Evolutionary conservation across 2,329 filamentous ascomycete genomes (phyloP), one percentile per base, ranked within the genome.

Genomic region (Talaromyces sp.): DNA sequence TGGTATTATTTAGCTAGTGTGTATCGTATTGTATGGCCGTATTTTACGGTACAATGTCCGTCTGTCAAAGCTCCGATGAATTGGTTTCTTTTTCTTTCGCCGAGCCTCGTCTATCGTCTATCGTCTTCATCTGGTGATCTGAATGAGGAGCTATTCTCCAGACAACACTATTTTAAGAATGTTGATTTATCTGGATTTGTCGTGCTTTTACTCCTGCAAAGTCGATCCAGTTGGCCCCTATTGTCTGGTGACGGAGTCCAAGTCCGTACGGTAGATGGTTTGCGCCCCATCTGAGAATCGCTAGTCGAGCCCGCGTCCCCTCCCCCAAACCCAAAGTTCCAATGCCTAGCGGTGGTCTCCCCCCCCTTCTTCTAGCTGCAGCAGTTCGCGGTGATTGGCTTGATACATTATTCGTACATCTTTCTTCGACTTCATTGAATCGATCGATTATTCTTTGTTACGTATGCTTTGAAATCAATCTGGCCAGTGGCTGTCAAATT

Each of bases 251-350:
- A 29, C 56, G 56, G 56, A 56, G 10, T 38, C 29, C 53, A 25
- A 17, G 29, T 54, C 51, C 51, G 51, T 54, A 19, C 13, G n/a
- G 15, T 38, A 19, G 36, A 51, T 53, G 54, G 36, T 59, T 45
- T 59, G 56, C 56, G 56, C 56, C 56, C 56, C 56, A 59, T 59
- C 38, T 58, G 19, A 29, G 56, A 45, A 43, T 59, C 56, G 36
- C 56, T 59, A 59, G 56, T 59, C 56, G 36, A 43, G 38, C 56
- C 56, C 56, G 31, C 56, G 22, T 27, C 25, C 56, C 36, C n/a
- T 40, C 13, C 36, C 38, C 34, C 34, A 34, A 43, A 38, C 25
- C 56, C 29, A 40, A 38, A 43, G 34, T 58, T 19, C 36, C 34
- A 43, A 43, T 29, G 34, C 19, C 22, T 27, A n/a, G n/a, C n/a